A percentile compares a stretch with the other conserved stretches of the same genome.
These are phyloP conservation scores for Pisolithus tinctorius DNA, from an alignment of 768 basidiomycete species.

Conservation along the genomic window DNA sequence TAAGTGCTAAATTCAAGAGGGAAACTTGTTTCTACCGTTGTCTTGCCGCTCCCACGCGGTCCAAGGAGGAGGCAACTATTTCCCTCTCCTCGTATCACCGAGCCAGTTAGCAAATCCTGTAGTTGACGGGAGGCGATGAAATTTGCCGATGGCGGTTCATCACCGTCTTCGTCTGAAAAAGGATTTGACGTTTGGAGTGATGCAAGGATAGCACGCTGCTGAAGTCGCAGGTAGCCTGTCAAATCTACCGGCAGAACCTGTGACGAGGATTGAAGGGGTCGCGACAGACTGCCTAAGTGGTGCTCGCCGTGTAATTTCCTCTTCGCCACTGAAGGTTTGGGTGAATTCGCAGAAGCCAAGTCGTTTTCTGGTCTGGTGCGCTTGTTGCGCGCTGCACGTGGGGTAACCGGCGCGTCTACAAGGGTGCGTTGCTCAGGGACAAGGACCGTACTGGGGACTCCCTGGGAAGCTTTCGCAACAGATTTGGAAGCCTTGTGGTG, in stretches of 20 bases:
- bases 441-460: neutral
- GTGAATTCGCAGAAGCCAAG: no score
- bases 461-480: neutral
- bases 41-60: slow-evolving; percentile 82
- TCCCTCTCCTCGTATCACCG: slow-evolving; percentile 76
- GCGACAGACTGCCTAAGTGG: neutral
- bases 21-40: slow-evolving; percentile 42
- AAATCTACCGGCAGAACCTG: slow-evolving; percentile 35
- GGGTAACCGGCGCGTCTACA: no score
- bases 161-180: slow-evolving; percentile 23
- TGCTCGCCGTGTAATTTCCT: no score
- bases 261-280: slow-evolving; percentile 18
- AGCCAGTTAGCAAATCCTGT: slow-evolving; percentile 60
- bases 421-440: neutral
- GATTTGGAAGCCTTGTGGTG: slow-evolving; percentile 12
- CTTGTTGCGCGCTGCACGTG: no score
- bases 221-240: slow-evolving; percentile 40
- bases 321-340: no score
- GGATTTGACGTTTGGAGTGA: slow-evolving; percentile 32
- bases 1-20: slow-evolving; percentile 2
- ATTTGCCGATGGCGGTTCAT: slow-evolving; percentile 40
- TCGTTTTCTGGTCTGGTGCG: no score
- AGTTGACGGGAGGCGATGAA: slow-evolving; percentile 50
- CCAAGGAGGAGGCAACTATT: slow-evolving; percentile 90
- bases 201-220: slow-evolving; percentile 51